Base-by-base conservation (phyloP, 306 rosid genomes). In the Amphicarpaea edgeworthii region DNA sequence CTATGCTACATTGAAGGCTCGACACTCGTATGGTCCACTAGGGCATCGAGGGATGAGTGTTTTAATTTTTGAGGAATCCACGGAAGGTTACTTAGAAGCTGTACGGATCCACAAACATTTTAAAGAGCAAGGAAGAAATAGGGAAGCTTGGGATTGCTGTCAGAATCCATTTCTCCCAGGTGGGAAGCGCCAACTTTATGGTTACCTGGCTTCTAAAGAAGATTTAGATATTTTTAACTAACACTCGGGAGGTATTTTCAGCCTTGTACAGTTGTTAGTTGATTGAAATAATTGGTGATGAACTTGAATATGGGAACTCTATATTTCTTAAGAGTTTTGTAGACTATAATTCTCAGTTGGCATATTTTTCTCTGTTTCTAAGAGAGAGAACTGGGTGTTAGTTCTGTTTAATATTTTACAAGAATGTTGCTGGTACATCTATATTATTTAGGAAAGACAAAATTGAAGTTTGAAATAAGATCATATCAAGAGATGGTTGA, bases 401-500 rank as follows among this genome's bases (percentile, higher is more conserved):
- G 4, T 30, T 30, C 5, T 30, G 37, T 9, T 19, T 65, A 66
- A 41, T 40, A 24, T 55, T 60, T 62, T 53, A 72, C 34, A 17
- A 62, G 42, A 17, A 40, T 64, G 45, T 59, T 65, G 40, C 70
- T 42, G 28, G 62, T 49, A 37, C 38, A 53, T 72, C 14, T 71
- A 12, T 61, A 34, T 6, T 45, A 21, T 57, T 38, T 53, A 85
- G 89, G 85, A 17, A 85, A 79, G 64, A 66, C 84, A 11, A 76
- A 62, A 11, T 17, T 83, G 81, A 83, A 83, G 77, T 85, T 57
- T 82, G 85, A 79, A 73, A 76, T 85, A 81, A 79, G 24, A 46
- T 85, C 89, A 41, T 85, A 85, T 47, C 89, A 79, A 73, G 89
- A 76, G 83, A 85, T 46, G 78, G 83, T 85, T 12, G 89, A 82